Conservation (phyloP, 495 filamentous ascomycete genomes). For the Penicillium flavigenum region DNA sequence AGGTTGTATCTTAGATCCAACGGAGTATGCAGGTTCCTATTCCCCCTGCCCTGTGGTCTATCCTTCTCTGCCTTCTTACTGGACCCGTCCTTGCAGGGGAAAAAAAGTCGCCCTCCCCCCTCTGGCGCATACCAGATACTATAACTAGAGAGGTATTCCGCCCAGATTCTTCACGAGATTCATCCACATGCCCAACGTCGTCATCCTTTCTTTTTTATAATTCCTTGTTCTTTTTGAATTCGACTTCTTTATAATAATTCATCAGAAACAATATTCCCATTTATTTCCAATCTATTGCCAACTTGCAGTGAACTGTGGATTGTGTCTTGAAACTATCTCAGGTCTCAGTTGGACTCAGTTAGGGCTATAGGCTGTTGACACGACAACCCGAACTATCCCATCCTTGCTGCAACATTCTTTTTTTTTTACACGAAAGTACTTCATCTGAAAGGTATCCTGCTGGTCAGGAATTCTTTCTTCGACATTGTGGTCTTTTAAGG, state of each 20-base stretch:
- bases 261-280: constrained; percentile 1
- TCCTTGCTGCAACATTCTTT: constrained; percentile 46
- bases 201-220: constrained; percentile 27
- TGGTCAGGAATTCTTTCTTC: constrained; percentile 24
- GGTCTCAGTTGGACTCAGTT: constrained; percentile 35
- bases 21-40: constrained; percentile 26
- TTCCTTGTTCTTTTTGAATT: constrained; percentile 10
- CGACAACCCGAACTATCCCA: constrained; percentile 48
- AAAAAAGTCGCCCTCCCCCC: constrained; percentile 6
- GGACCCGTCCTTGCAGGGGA: constrained; percentile 26
- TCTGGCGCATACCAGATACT: constrained; percentile 33
- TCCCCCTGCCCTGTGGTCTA: constrained; percentile 11
- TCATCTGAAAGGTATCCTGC: constrained; percentile 27
- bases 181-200: constrained; percentile 40
- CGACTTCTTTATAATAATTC: constrained; percentile 13
- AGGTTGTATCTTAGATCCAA: constrained; percentile 32
- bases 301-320: constrained; percentile 14
- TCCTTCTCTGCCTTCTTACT: constrained; percentile 18
- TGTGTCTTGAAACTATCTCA: constrained; percentile 28
- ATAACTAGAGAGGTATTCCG: constrained; percentile 34
- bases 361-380: constrained; percentile 46
- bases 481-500: background rate
- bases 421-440: constrained; percentile 14
- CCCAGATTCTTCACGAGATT: constrained; percentile 40
- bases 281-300: constrained; percentile 22